Percentiles rank a stretch among this genome's conserved stretches.
Conservation (phyloP, 202 grass and related monocot species). For the Zizania palustris region DNA sequence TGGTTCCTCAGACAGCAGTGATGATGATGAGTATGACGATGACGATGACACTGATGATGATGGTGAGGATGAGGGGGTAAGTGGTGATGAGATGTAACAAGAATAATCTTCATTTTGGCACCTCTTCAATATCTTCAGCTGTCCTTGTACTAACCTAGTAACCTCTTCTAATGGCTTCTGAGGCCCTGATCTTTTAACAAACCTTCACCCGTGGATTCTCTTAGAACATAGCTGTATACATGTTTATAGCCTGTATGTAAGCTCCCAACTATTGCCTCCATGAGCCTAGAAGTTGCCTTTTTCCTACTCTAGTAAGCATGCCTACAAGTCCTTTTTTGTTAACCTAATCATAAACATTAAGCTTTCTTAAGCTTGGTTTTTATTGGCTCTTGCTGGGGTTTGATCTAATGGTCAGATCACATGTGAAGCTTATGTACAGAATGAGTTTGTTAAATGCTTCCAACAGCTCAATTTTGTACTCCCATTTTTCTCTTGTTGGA, state of each 20-base stretch:
- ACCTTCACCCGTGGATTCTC: constrained; percentile 36
- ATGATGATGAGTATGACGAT: constrained; percentile 42
- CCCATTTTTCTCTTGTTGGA: constrained; percentile 23
- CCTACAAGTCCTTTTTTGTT: constrained; percentile 32
- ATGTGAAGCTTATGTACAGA: constrained; percentile 45
- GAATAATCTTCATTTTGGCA: constrained; percentile 34
- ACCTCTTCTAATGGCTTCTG: constrained; percentile 43
- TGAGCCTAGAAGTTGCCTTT: constrained; percentile 40
- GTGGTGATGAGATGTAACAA: constrained; percentile 35
- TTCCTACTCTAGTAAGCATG: constrained; percentile 26
- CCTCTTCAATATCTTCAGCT: neutral
- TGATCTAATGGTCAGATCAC: constrained; percentile 27
- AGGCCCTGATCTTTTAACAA: constrained; percentile 51
- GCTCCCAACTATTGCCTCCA: constrained; percentile 39
- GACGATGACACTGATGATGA: constrained; percentile 37
- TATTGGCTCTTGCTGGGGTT: constrained; percentile 33
- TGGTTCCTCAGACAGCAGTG: constrained; percentile 50
- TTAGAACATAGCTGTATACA: constrained; percentile 70
- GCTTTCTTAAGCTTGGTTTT: constrained; percentile 16
- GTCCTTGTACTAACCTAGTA: constrained; percentile 52
- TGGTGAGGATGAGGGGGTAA: constrained; percentile 35
- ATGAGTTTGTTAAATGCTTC: constrained; percentile 41
- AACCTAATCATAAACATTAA: constrained; percentile 45
- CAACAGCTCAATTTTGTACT: constrained; percentile 46
- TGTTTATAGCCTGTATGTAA: constrained; percentile 67